These are phyloP conservation scores for Ziziphus jujuba DNA, from an alignment of 306 rosid genomes.

Conservation along the genomic window DNA sequence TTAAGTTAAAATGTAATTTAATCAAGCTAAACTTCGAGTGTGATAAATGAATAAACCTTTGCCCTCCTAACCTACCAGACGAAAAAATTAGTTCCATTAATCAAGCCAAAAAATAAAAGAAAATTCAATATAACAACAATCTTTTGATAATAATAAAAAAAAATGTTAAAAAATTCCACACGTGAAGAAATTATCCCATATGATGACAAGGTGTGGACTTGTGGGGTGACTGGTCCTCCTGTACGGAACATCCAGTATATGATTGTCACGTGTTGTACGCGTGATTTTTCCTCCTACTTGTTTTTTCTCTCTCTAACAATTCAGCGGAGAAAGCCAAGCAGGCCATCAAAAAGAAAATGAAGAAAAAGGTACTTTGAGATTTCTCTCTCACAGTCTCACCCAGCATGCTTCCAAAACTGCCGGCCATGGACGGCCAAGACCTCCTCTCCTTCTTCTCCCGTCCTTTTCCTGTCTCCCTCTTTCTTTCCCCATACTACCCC, in stretches of 20 bases:
- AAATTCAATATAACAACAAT: too few relatives aligned
- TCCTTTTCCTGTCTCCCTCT: conserved; percentile 11
- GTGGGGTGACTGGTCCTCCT: not conserved
- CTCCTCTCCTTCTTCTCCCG: conserved; percentile 19
- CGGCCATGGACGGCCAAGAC: conserved; percentile 70
- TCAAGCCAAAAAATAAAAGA: too few relatives aligned
- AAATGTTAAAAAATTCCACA: too few relatives aligned
- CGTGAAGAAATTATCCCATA: too few relatives aligned
- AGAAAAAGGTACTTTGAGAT: conserved; percentile 7
- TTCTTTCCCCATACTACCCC: not conserved
- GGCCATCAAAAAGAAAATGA: conserved; percentile 13
- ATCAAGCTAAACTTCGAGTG: too few relatives aligned
- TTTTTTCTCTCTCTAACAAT: not conserved
- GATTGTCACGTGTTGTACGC: conserved; percentile 1
- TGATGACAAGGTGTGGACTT: not conserved
- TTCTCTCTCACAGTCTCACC: conserved; percentile 14
- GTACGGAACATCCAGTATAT: not conserved
- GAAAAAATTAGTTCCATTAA: too few relatives aligned
- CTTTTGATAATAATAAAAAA: too few relatives aligned
- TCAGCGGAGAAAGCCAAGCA: conserved; percentile 51
- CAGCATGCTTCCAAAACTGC: conserved; percentile 46
- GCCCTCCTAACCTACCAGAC: too few relatives aligned
- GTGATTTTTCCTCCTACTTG: not conserved
- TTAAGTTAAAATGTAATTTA: too few relatives aligned
- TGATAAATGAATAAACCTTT: too few relatives aligned